Evolutionary conservation across 2,329 filamentous ascomycete species (phyloP).

Genomic region (Trichophyton schoenleinii): DNA sequence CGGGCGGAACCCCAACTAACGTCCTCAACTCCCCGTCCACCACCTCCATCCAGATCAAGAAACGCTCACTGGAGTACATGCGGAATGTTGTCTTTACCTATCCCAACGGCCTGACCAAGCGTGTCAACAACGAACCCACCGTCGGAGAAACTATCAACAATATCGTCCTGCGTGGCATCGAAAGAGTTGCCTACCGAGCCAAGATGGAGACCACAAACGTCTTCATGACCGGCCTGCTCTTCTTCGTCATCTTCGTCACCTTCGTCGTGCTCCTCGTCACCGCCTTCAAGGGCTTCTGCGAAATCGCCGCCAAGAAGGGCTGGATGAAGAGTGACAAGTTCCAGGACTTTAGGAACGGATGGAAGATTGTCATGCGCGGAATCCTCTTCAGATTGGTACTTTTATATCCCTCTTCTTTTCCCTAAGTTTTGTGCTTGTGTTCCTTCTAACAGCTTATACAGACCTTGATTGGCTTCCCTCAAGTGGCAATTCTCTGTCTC

Average conservation of each 20-base stretch:
- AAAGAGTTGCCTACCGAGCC: slow-evolving; percentile 76
- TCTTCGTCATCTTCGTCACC: slow-evolving; percentile 75
- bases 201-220: slow-evolving; percentile 82
- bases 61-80: slow-evolving; percentile 40
- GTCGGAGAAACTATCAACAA: slow-evolving; percentile 38
- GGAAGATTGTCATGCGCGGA: slow-evolving; percentile 84
- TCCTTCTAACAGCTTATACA: slow-evolving; percentile 10
- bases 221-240: slow-evolving; percentile 80
- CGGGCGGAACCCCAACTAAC: slow-evolving; percentile 70
- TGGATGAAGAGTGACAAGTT: slow-evolving; percentile 80
- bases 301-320: slow-evolving; percentile 58
- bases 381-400: slow-evolving; percentile 69
- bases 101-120: slow-evolving; percentile 36
- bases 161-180: slow-evolving; percentile 61
- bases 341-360: slow-evolving; percentile 84
- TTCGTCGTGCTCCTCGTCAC: slow-evolving; percentile 60
- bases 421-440: neutral
- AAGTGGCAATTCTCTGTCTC: slow-evolving; percentile 78
- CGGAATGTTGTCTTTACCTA: neutral
- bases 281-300: slow-evolving; percentile 69
- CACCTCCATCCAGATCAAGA: slow-evolving; percentile 75
- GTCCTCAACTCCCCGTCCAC: slow-evolving; percentile 61
- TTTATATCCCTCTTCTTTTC: neutral
- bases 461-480: slow-evolving; percentile 79
- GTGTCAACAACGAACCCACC: slow-evolving; percentile 38